Conservation (phyloP, 75 land plant genomes). For the Pinus taeda region DNA sequence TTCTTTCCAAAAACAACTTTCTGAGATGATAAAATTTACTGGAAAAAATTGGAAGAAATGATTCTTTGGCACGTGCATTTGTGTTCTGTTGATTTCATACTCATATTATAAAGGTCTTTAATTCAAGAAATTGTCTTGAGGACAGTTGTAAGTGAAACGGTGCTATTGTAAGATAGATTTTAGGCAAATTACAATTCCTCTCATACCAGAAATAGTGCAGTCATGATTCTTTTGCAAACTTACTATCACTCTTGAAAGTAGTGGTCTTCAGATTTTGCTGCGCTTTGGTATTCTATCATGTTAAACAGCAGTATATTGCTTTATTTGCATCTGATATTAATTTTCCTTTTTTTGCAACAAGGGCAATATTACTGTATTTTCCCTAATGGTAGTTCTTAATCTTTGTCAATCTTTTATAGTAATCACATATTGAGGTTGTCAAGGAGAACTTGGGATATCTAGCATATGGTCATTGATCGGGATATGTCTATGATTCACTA, state of each 20-base stretch:
- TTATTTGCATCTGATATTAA: background rate
- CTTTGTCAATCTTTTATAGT: too few species aligned
- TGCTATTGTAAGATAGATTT: background rate
- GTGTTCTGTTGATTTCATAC: background rate
- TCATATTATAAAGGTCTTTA: background rate
- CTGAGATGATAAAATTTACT: background rate
- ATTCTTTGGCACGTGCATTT: background rate
- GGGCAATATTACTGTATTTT: background rate
- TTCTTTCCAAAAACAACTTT: background rate
- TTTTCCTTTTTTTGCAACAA: background rate
- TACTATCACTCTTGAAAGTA: background rate
- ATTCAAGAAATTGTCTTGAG: slow-evolving; percentile 1
- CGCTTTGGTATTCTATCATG: background rate
- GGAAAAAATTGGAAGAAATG: background rate
- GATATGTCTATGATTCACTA: too few species aligned
- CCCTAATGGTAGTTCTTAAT: too few species aligned
- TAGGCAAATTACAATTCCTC: background rate
- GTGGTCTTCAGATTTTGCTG: background rate
- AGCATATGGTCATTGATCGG: too few species aligned
- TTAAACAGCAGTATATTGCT: background rate
- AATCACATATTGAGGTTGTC: too few species aligned
- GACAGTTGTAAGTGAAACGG: background rate
- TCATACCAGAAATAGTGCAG: background rate
- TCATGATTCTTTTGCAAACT: background rate
- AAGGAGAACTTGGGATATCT: too few species aligned